Evolutionary conservation across 495 filamentous ascomycete genomes (phyloP).

Genomic region (Lindgomyces ingoldianus): DNA sequence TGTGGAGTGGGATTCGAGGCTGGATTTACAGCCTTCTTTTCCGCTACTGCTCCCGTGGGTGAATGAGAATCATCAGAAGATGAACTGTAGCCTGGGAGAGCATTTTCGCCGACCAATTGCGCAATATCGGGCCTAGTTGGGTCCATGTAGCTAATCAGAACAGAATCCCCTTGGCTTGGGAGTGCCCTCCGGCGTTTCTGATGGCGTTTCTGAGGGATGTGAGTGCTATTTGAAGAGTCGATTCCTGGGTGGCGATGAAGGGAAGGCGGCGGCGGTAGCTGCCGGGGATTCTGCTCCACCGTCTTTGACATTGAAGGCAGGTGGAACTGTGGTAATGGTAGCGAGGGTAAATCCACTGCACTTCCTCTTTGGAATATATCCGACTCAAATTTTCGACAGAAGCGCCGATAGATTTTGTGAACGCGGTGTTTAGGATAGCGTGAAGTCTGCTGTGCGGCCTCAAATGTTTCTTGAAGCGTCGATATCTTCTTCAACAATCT

Average conservation of each 20-base stretch:
- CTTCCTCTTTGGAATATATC: not conserved
- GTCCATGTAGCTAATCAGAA: no score
- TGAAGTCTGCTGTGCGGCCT: not conserved
- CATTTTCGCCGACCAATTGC: no score
- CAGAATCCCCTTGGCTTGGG: not conserved
- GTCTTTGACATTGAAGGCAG: not conserved
- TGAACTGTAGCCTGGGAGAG: no score
- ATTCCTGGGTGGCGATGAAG: no score
- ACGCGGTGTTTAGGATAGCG: slow-evolving; percentile 6
- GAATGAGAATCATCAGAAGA: no score
- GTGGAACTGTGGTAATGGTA: slow-evolving; percentile 11
- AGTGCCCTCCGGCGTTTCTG: not conserved
- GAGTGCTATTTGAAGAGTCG: no score
- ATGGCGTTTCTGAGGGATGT: not conserved
- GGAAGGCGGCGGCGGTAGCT: not conserved
- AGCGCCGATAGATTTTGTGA: slow-evolving; percentile 26
- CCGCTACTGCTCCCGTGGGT: no score
- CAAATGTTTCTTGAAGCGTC: slow-evolving; percentile 12
- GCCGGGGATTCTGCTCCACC: no score
- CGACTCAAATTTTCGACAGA: slow-evolving; percentile 24
- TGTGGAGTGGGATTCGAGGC: no score
- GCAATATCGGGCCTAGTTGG: not conserved
- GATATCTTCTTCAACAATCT: slow-evolving; percentile 21
- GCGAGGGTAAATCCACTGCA: no score
- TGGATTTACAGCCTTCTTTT: no score